Base-by-base conservation (phyloP, 169 alveolate species). In the Plasmodium adleri region DNA sequence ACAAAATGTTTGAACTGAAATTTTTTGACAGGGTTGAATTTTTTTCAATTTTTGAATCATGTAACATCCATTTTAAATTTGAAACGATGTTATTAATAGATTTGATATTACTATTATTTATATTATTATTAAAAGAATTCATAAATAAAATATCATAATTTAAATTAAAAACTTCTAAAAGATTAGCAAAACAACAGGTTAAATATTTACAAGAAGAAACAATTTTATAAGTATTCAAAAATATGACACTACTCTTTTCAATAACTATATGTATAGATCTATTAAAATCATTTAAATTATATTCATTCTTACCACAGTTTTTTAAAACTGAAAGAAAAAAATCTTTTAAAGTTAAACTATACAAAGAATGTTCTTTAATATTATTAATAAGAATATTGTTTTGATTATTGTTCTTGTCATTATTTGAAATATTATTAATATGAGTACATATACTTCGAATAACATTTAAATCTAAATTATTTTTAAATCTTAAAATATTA, bases 31-130 rank as follows among this genome's bases (percentile, higher is more conserved):
- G 3, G 6, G 59, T 71, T 22, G 71, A 71, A 47, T 86, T 67
- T 67, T 86, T 86, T 32, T 70, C 92, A 28, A 86, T 66, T 67
- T 86, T 86, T 8, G 92, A 86, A 86, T 86, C 92, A 22, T 86
- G 92, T 3, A 67, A 59, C 87, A 86, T 72, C 92, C 86, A 86
- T 62, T 86, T 86, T 20, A 86, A 71, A n/a, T 59, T 86, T 1
- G 88, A 22, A 26, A 86, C 50, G 52, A 86, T 22, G 5, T 45
- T 39, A 15, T 86, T 86, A 32, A 86, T 62, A 8, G 92, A 86
- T 24, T 72, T 54, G 15, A 86, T 86, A 56, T 86, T 86, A 20
- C 92, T 86, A 72, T 86, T 86, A 45, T 86, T 86, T 39, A 62
- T 43, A 13, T 86, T 86, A 24, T 72, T 86, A 39, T 86, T 86